Evolutionary conservation across 2,329 filamentous ascomycete species (phyloP).

Genomic region (Graphiopsis chlorocephala): DNA sequence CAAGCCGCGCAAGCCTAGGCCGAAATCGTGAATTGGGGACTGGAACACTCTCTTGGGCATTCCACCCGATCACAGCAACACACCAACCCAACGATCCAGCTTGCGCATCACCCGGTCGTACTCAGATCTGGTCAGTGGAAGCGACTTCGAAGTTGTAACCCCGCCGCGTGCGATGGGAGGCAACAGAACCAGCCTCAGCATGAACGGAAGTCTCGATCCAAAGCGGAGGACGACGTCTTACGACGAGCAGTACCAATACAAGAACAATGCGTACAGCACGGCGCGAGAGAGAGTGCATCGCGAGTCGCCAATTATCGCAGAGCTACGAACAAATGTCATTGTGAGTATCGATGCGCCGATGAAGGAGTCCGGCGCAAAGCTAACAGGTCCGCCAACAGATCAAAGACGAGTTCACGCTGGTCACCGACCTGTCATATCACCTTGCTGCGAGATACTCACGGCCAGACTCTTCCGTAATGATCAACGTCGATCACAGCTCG

Average conservation of each 20-base stretch:
- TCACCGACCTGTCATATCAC: constrained; percentile 69
- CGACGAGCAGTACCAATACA: constrained; percentile 36
- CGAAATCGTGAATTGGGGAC: background rate
- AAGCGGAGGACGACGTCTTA: constrained; percentile 36
- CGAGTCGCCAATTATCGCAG: constrained; percentile 45
- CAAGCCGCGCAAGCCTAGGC: constrained; percentile 3
- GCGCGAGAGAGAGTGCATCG: constrained; percentile 13
- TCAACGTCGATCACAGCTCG: constrained; percentile 71
- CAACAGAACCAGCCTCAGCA: constrained; percentile 22
- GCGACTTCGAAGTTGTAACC: background rate
- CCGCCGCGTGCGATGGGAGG: constrained; percentile 10
- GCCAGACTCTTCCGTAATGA: constrained; percentile 68
- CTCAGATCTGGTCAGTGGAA: constrained; percentile 16
- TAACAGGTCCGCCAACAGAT: constrained; percentile 49
- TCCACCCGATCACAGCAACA: background rate
- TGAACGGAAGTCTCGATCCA: constrained; percentile 19
- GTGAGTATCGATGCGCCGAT: constrained; percentile 35
- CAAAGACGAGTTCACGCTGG: constrained; percentile 70
- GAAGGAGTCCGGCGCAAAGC: background rate
- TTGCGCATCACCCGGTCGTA: constrained; percentile 19
- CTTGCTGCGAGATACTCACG: constrained; percentile 74
- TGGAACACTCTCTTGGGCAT: constrained; percentile 1
- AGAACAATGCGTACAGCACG: constrained; percentile 22
- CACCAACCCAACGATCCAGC: constrained; percentile 1
- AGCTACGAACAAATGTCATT: constrained; percentile 51